These are phyloP conservation scores for Psilocybe azurescens DNA, from an alignment of 768 basidiomycete species.

Conservation along the genomic window DNA sequence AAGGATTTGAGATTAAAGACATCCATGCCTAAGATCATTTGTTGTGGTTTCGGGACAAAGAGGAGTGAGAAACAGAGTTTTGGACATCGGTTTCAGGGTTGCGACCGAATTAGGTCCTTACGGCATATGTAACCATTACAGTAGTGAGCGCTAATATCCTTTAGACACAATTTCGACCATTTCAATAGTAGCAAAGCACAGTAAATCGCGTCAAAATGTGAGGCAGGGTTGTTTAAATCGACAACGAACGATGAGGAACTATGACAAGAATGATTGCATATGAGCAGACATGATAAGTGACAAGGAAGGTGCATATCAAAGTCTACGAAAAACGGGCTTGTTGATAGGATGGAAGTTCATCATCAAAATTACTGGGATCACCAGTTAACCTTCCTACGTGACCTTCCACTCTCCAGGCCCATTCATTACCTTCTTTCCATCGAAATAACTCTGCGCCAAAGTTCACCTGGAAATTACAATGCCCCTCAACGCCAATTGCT, in stretches of 20 bases:
- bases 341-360: conserved; percentile 52
- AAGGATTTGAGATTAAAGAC: too few relatives aligned
- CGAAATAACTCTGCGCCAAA: conserved; percentile 65
- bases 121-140: too few relatives aligned
- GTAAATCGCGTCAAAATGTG: too few relatives aligned
- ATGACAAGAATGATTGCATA: not conserved
- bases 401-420: conserved; percentile 67
- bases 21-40: too few relatives aligned
- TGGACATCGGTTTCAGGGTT: too few relatives aligned
- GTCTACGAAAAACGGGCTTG: not conserved
- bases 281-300: not conserved
- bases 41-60: not conserved
- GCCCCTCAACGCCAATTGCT: conserved; percentile 63
- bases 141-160: too few relatives aligned
- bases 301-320: not conserved
- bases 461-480: conserved; percentile 62
- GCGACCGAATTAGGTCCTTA: too few relatives aligned
- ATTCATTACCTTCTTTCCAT: conserved; percentile 71
- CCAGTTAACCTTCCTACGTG: conserved; percentile 57
- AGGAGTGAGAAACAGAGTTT: not conserved
- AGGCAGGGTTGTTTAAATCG: too few relatives aligned
- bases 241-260: too few relatives aligned
- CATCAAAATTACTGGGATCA: conserved; percentile 36
- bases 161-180: too few relatives aligned
- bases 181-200: too few relatives aligned